Evolutionary conservation across 768 basidiomycete genomes (phyloP).

Genomic region (Amanita exitialis): DNA sequence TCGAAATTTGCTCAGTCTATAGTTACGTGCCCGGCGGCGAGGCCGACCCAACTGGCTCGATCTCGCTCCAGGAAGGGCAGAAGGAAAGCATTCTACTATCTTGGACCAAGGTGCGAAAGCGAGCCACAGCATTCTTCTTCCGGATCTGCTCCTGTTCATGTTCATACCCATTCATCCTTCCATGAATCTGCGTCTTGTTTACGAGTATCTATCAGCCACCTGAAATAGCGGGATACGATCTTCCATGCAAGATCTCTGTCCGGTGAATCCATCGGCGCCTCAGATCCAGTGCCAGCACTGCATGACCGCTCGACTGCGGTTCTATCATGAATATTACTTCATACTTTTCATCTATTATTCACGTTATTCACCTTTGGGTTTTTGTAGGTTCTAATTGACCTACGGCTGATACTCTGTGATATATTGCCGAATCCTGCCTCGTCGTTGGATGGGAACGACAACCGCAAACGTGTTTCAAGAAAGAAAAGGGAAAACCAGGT

Average conservation of each 20-base stretch:
- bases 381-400: slow-evolving; percentile 6
- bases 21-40: slow-evolving; percentile 1
- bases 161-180: not conserved
- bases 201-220: slow-evolving; percentile 5
- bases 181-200: slow-evolving; percentile 4
- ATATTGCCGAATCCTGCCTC: slow-evolving; percentile 3
- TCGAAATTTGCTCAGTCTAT: not conserved
- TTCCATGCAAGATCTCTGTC: slow-evolving; percentile 1
- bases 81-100: not conserved
- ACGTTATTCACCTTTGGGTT: not conserved
- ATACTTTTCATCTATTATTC: slow-evolving; percentile 2
- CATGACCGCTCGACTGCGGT: not conserved
- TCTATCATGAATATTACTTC: not conserved
- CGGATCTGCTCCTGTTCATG: slow-evolving; percentile 5
- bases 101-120: not conserved
- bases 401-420: slow-evolving; percentile 4
- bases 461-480: slow-evolving; percentile 1
- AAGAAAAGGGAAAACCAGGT: slow-evolving; percentile 3
- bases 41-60: slow-evolving; percentile 3
- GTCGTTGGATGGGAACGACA: not conserved
- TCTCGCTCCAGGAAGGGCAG: slow-evolving; percentile 2
- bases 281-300: not conserved
- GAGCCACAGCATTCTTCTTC: slow-evolving; percentile 3
- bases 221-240: not conserved
- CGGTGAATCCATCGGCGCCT: slow-evolving; percentile 1